Base-by-base conservation (phyloP, 2,329 filamentous ascomycete species). In the Allantophomopsis lycopodina region DNA sequence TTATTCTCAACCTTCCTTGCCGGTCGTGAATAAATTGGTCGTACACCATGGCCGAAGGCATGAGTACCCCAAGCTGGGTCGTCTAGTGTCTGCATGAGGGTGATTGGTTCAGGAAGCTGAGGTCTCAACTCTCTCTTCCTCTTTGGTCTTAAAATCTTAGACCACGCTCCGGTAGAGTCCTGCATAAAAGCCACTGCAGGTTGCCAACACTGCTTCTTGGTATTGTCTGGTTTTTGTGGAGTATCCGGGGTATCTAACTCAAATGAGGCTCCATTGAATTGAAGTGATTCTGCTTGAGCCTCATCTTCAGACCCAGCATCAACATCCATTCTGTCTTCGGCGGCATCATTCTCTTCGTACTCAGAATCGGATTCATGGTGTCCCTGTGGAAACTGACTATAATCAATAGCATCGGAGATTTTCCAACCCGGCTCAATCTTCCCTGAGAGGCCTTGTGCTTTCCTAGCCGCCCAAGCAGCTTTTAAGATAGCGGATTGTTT, bases 1-100 rank as follows among this genome's bases (percentile, higher is more conserved):
- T 49, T 51, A 7, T 48, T 50, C 34, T 48, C 41, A 5, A 43
- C 41, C 42, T 47, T 40, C 15, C 50, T 48, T 36, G 42, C 35
- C 30, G 52, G 52, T 38, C 51, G 41, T 5, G 49, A 39, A 37
- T 45, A 50, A 6, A 56, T 52, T 12, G 54, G 50, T 12, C 46
- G 47, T 4, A 49, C 51, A 20, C 54, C 55, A 46, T 57, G 54
- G 12, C 55, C 54, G 40, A 48, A 53, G 13, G 51, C 47, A 37
- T 50, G 43, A 18, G 48, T 35, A 31, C 43, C 49, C 55, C 55
- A 57, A 28, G 31, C 17, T 20, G 54, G 39, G 12, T 51, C 50
- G 41, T 48, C 44, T 12, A 39, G 18, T 12, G 38, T 42, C 43
- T 58, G 55, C 40, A 58, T 44, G 21, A 42, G 52, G 7, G 55